These are phyloP conservation scores for Populus hybrid DNA, from an alignment of 441 rosid species.

Conservation along the genomic window DNA sequence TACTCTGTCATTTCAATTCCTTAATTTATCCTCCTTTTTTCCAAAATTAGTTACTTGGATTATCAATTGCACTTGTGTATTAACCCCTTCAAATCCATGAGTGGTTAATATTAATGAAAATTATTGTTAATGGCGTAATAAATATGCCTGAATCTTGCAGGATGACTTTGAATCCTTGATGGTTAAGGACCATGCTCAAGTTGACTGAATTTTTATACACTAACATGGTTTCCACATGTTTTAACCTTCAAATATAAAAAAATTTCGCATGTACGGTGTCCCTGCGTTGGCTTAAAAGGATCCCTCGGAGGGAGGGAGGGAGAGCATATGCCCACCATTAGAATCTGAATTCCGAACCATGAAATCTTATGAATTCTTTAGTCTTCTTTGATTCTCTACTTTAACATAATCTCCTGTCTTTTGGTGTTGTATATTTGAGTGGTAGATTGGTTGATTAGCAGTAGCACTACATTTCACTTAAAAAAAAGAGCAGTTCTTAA, in stretches of 20 bases:
- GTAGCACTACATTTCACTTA: background rate
- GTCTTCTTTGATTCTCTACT: background rate
- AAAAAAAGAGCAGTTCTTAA: background rate
- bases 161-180: background rate
- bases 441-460: background rate
- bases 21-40: too few species aligned
- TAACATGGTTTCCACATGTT: background rate
- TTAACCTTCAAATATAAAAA: background rate
- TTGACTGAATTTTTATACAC: background rate
- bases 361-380: background rate
- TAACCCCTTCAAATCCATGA: background rate
- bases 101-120: background rate
- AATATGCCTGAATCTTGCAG: background rate
- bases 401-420: background rate
- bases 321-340: background rate
- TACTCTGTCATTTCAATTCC: background rate
- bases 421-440: slow-evolving; percentile 3
- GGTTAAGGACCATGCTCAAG: background rate
- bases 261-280: background rate
- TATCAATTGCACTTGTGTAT: background rate
- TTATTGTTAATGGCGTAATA: background rate
- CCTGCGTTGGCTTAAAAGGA: background rate
- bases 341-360: background rate
- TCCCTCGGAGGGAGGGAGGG: background rate
- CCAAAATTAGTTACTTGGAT: background rate